Conservation (phyloP, 257 asterid genomes). For the Solanum virginianum region DNA sequence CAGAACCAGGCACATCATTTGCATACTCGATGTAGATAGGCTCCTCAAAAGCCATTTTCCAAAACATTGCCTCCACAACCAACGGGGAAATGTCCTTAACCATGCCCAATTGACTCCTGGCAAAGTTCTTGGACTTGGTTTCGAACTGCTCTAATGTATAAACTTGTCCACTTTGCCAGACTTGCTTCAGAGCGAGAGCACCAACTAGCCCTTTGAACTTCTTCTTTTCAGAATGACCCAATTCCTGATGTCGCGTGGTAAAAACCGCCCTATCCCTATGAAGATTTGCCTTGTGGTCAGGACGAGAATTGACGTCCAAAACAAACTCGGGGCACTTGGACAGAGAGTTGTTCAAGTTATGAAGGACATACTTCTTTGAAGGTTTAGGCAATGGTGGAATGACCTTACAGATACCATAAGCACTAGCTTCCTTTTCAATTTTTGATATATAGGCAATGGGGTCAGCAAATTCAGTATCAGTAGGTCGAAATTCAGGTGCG, state of each 20-base stretch:
- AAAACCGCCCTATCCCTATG: conserved; percentile 41
- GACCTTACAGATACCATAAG: conserved; percentile 90
- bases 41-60: conserved; percentile 83
- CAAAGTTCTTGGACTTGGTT: conserved; percentile 65
- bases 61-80: conserved; percentile 73
- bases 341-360: conserved; percentile 76
- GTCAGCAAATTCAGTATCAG: conserved; percentile 95
- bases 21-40: conserved; percentile 90
- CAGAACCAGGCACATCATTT: conserved; percentile 96
- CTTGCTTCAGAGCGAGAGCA: conserved; percentile 54
- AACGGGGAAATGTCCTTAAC: conserved; percentile 75
- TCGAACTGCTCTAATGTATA: conserved; percentile 90
- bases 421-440: conserved; percentile 93
- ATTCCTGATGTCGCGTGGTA: conserved; percentile 88
- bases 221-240: conserved; percentile 60
- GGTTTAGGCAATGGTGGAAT: conserved; percentile 94
- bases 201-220: conserved; percentile 30
- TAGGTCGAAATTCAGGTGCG: conserved; percentile 97
- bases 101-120: conserved; percentile 55
- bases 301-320: conserved; percentile 21
- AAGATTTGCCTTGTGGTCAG: no score
- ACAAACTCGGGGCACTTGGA: conserved; percentile 77
- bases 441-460: conserved; percentile 94
- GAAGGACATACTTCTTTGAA: conserved; percentile 67
- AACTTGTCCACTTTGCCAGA: conserved; percentile 97